Evolutionary conservation across 1,139 yeast genomes (phyloP).

Genomic region (Geotrichum bryndzae): DNA sequence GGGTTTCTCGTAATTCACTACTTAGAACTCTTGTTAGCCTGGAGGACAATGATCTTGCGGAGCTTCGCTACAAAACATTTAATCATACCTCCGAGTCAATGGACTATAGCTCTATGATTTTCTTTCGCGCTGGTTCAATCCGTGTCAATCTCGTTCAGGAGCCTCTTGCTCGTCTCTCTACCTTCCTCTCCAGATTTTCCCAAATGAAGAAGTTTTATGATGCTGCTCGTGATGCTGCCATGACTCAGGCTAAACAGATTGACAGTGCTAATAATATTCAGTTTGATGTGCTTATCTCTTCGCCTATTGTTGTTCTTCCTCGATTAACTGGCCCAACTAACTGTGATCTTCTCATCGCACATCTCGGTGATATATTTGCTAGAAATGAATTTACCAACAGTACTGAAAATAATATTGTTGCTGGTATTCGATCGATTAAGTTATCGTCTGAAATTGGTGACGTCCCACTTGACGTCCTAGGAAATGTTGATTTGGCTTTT

Average conservation of each 20-base stretch:
- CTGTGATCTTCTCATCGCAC: constrained; percentile 55
- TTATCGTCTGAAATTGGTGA: constrained; percentile 52
- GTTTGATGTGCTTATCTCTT: constrained; percentile 65
- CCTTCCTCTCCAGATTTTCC: constrained; percentile 66
- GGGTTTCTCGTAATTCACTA: constrained; percentile 52
- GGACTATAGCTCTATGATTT: constrained; percentile 54
- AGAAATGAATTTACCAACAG: constrained; percentile 48
- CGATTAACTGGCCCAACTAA: constrained; percentile 32
- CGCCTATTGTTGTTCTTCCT: constrained; percentile 83
- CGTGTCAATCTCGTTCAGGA: constrained; percentile 73
- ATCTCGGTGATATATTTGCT: constrained; percentile 78
- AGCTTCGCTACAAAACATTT: constrained; percentile 73
- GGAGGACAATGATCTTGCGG: constrained; percentile 78
- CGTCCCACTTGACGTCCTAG: constrained; percentile 61
- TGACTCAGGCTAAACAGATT: constrained; percentile 58
- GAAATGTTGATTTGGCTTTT: constrained; percentile 60
- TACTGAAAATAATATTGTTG: constrained; percentile 46
- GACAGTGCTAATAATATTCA: constrained; percentile 58
- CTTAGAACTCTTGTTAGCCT: constrained; percentile 65
- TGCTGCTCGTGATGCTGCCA: constrained; percentile 78
- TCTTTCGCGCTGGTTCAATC: constrained; percentile 68
- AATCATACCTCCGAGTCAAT: constrained; percentile 39
- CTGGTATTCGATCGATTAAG: constrained; percentile 69
- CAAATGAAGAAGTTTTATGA: constrained; percentile 85
- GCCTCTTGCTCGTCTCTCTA: constrained; percentile 61